phyloP scores from a whole-genome alignment of 768 basidiomycete genomes.

The Pisolithus microcarpus region DNA sequence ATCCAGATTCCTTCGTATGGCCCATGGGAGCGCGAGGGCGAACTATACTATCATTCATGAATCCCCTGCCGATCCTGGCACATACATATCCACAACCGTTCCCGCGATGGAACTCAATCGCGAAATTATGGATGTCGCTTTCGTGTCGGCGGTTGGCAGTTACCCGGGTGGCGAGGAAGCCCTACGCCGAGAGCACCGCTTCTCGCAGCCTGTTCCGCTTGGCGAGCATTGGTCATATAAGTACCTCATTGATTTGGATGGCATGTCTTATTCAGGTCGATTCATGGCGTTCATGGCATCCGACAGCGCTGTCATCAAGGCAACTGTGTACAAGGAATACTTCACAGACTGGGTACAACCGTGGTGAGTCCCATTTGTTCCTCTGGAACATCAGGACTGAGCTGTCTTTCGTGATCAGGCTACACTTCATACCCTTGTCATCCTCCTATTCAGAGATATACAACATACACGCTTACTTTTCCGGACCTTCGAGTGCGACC shows the following conservation, averaged over 20 bases:
- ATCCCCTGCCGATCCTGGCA: conserved; percentile 50
- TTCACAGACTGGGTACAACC: conserved; percentile 90
- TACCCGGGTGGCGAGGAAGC: conserved; percentile 73
- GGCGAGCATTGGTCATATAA: conserved; percentile 91
- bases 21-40: conserved; percentile 41
- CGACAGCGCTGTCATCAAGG: conserved; percentile 85
- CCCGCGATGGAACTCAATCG: conserved; percentile 57
- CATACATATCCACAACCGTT: conserved; percentile 56
- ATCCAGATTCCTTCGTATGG: conserved; percentile 65
- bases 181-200: conserved; percentile 57
- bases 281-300: conserved; percentile 82
- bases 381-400: background rate
- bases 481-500: conserved; percentile 64
- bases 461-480: conserved; percentile 90
- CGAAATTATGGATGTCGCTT: conserved; percentile 83
- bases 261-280: conserved; percentile 90
- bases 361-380: conserved; percentile 43
- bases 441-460: conserved; percentile 86
- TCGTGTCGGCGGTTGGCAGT: conserved; percentile 68
- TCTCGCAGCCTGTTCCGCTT: conserved; percentile 69
- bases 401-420: conserved; percentile 38
- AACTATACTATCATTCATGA: conserved; percentile 66
- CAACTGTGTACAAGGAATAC: conserved; percentile 87
- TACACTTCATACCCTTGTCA: conserved; percentile 92
- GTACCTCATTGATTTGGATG: conserved; percentile 87